Conservation (phyloP, 805 yeast species). For the Millerozyma miso region DNA sequence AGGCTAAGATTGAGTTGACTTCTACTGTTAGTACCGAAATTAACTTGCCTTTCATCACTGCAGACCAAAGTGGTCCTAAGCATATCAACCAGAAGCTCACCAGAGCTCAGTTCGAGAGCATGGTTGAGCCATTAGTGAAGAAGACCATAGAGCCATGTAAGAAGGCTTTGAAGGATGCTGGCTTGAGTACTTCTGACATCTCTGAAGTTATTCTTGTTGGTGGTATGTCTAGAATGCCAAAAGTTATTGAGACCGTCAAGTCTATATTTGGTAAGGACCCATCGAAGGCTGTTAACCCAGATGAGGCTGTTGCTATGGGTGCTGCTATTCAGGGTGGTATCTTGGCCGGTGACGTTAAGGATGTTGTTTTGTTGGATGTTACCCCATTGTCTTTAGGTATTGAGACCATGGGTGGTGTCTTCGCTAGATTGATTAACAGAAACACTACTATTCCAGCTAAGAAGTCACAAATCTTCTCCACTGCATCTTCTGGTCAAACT, state of each 20-base stretch:
- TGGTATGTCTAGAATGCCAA: slow-evolving; percentile 92
- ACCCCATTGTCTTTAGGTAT: slow-evolving; percentile 91
- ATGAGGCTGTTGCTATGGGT: slow-evolving; percentile 92
- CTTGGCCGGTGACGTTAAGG: slow-evolving; percentile 90
- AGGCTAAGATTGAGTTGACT: slow-evolving; percentile 83
- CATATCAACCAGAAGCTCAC: slow-evolving; percentile 68
- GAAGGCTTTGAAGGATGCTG: slow-evolving; percentile 81
- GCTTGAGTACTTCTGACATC: slow-evolving; percentile 57
- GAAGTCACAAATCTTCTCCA: slow-evolving; percentile 93
- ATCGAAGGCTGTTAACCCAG: slow-evolving; percentile 90
- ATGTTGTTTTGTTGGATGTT: slow-evolving; percentile 83
- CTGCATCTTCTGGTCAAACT: slow-evolving; percentile 95
- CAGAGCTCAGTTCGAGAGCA: slow-evolving; percentile 63
- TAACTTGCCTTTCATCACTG: slow-evolving; percentile 82
- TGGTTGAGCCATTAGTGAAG: slow-evolving; percentile 67
- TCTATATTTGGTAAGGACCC: slow-evolving; percentile 77
- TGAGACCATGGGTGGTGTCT: slow-evolving; percentile 97
- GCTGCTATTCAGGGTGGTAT: slow-evolving; percentile 99
- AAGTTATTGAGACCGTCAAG: slow-evolving; percentile 74
- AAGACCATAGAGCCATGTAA: slow-evolving; percentile 72
- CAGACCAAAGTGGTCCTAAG: slow-evolving; percentile 79
- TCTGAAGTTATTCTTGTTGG: slow-evolving; percentile 84
- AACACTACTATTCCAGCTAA: slow-evolving; percentile 96
- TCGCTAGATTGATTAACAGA: slow-evolving; percentile 86
- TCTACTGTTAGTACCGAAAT: slow-evolving; percentile 68